phyloP scores from a whole-genome alignment of 441 rosid genomes.

The Jatropha multifida region DNA sequence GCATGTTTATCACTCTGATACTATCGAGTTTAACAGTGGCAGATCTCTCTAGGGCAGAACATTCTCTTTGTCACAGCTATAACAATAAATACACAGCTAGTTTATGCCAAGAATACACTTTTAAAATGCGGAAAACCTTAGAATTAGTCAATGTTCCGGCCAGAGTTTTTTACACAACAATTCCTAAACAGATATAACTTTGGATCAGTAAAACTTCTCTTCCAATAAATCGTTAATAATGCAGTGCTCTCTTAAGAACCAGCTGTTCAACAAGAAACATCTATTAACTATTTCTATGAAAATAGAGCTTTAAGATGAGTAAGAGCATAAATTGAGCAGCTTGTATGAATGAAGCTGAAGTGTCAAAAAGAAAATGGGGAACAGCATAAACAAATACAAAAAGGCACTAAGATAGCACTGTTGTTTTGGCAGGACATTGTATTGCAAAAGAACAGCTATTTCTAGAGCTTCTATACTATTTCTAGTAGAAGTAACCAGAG shows the following conservation, averaged over 20 bases:
- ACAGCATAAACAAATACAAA: neutral
- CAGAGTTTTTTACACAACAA: neutral
- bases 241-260: neutral
- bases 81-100: neutral
- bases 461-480: neutral
- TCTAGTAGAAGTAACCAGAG: neutral
- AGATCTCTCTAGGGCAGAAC: neutral
- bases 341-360: neutral
- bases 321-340: neutral
- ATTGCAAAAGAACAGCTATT: conserved; percentile 1
- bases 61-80: neutral
- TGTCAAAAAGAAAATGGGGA: neutral
- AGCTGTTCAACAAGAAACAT: neutral
- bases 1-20: neutral
- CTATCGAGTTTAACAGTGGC: neutral
- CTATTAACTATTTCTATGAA: neutral
- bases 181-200: neutral
- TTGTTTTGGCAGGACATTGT: neutral
- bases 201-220: neutral
- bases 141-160: neutral
- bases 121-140: neutral
- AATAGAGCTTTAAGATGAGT: neutral
- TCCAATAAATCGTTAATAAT: neutral
- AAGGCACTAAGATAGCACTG: neutral
- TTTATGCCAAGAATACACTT: neutral